Base-by-base conservation (phyloP, 208 protist species). In the Trypanosoma theileri region DNA sequence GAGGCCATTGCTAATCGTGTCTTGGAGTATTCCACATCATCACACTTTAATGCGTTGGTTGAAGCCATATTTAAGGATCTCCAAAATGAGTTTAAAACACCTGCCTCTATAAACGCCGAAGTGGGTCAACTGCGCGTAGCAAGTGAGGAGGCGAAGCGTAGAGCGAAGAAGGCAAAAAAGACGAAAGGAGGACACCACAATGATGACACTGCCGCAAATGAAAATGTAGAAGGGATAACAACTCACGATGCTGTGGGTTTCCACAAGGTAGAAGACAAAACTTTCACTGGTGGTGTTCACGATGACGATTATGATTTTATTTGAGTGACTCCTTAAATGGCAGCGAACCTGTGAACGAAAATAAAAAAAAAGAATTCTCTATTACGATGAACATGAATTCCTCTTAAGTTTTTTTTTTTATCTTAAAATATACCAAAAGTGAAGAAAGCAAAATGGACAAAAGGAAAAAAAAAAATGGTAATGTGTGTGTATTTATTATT, bases 1-100 rank as follows among this genome's bases (percentile, higher is more conserved):
- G 74, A 64, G 42, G 73, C 77, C 45, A 85, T 94, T n/a, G 88
- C 85, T 9, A 62, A 78, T 44, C 88, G 75, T 51, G 64, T 94
- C 7, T 31, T 80, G 22, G 72, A 69, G 10, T 85, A 85, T 57
- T 19, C 73, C 12, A 35, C 57, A 26, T 69, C 66, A 16, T 46
- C 62, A 11, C 75, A 86, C 69, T 93, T 82, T 71, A 80, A 81
- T 48, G 64, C 71, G 41, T 73, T 90, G 26, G 59, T 90, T 35
- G 41, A 41, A 26, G 76, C 76, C 35, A 54, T 93, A 19, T 84
- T 89, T 60, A 72, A 85, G 56, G 75, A 75, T 19, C 44, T 93
- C 45, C 73, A 73, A 3, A 64, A 61, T 21, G 82, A 89, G 58
- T 80, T 86, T 66, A 81, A 64, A 14, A 77, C 61, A 46, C 68